Percentiles rank a stretch among this genome's conserved stretches.
phyloP scores from a whole-genome alignment of 345 rosid species.

The Lenwebbia sp. region DNA sequence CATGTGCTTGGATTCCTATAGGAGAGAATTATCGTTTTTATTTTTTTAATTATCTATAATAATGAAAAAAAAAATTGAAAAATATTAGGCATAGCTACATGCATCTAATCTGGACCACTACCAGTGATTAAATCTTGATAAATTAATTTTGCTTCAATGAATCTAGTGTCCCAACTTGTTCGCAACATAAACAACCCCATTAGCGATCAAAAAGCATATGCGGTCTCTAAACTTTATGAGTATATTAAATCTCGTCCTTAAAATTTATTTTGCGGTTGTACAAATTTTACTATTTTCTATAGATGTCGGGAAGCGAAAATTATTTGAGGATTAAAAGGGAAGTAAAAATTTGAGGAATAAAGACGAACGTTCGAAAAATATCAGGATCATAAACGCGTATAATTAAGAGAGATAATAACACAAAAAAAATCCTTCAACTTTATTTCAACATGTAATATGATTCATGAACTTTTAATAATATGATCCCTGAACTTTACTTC shows the following conservation, averaged over 20 bases:
- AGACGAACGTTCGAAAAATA: not conserved
- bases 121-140: not conserved
- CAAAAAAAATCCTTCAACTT: too few species aligned
- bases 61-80: not conserved
- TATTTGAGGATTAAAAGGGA: not conserved
- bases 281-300: not conserved
- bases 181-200: not conserved
- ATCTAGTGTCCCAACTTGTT: not conserved
- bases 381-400: not conserved
- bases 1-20: not conserved
- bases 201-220: rapidly evolving
- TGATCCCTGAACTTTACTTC: too few species aligned
- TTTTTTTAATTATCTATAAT: not conserved
- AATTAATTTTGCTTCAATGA: not conserved
- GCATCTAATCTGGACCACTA: not conserved
- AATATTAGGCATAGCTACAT: not conserved
- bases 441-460: too few species aligned
- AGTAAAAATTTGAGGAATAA: not conserved
- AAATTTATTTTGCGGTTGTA: not conserved
- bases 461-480: too few species aligned
- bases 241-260: not conserved
- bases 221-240: not conserved
- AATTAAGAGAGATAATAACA: too few species aligned
- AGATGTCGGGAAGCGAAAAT: not conserved
- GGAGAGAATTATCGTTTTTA: not conserved